Base-by-base conservation (phyloP, 139 green algal species). In the Helicosporidium sp. region DNA sequence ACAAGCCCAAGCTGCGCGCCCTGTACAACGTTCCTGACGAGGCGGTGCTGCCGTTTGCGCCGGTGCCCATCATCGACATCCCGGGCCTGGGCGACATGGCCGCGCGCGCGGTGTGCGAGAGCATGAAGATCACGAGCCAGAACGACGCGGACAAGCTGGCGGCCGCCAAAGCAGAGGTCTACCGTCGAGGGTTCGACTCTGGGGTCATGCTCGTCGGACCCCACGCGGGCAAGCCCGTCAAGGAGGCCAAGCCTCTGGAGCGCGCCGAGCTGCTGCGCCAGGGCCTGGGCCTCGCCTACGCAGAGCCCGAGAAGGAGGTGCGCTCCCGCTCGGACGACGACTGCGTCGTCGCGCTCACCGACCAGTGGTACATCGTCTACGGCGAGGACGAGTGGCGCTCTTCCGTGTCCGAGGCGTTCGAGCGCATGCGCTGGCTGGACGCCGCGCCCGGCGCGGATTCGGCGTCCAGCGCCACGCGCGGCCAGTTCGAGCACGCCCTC, bases 151-250 rank as follows among this genome's bases (percentile, higher is more conserved):
- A 73, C 41, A 97, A 97, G 69, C 80, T 98, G 46, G 79, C 75
- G 17, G 79, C 94, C 57, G 89, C 89, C 34, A 98, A 98, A 79
- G 46, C 77, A 26, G 33, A 75, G 37, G 82, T 89, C 4, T 98
- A 98, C 62, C 72, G 96, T 15, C 94, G 94, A 70, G 89, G 89
- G 6, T 99, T 99, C 70, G 94, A 76, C 0, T 82, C 96, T 22
- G 89, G 89, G 23, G 68, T 94, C 28, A 85, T 99, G 72, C 58
- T 79, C 22, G 72, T 88, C 18, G 89, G 86, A 18, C 53, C 65
- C 16, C 59, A 94, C 55, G 70, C 70, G n/a, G 89, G 89, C 31
- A 62, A 68, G 41, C 89, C 87, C 50, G 82, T 74, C 27, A 67
- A 52, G 24, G 85, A 94, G 37, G 89, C 66, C 26, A 99, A 99